phyloP scores from a whole-genome alignment of 495 filamentous ascomycete genomes.

The Letharia columbiana region DNA sequence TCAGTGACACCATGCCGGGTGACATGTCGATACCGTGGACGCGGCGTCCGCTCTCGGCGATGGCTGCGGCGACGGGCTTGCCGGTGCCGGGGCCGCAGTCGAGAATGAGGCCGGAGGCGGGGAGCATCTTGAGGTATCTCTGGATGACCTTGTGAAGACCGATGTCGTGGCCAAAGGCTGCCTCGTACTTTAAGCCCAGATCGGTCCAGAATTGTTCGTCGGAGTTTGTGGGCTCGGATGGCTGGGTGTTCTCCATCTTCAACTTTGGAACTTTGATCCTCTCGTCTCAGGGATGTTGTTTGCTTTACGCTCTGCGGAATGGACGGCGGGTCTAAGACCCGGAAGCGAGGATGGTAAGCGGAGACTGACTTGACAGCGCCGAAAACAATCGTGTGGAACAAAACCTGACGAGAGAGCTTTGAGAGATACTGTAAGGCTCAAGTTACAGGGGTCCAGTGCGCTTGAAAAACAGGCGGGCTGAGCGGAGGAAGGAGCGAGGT shows the following conservation, averaged over 20 bases:
- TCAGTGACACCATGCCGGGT: constrained; percentile 29
- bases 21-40: constrained; percentile 35
- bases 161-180: constrained; percentile 28
- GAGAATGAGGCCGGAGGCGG: constrained; percentile 23
- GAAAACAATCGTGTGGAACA: not conserved
- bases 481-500: too few relatives aligned
- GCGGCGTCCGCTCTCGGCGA: constrained; percentile 29
- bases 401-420: not conserved
- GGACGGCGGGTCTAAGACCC: too few relatives aligned
- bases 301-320: too few relatives aligned
- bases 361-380: too few relatives aligned
- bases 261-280: not conserved
- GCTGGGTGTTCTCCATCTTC: not conserved
- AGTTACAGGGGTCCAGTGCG: too few relatives aligned
- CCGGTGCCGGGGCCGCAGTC: constrained; percentile 46
- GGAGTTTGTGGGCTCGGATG: not conserved
- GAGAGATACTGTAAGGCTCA: not conserved
- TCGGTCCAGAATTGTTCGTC: constrained; percentile 44
- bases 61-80: constrained; percentile 29
- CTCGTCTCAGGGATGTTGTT: not conserved
- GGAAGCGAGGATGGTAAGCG: too few relatives aligned
- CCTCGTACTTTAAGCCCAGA: constrained; percentile 27
- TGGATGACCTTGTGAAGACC: constrained; percentile 15
- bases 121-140: constrained; percentile 18
- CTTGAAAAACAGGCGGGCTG: too few relatives aligned